Base-by-base conservation (phyloP, 805 yeast genomes). In the Maudiozyma saulgeensis region DNA sequence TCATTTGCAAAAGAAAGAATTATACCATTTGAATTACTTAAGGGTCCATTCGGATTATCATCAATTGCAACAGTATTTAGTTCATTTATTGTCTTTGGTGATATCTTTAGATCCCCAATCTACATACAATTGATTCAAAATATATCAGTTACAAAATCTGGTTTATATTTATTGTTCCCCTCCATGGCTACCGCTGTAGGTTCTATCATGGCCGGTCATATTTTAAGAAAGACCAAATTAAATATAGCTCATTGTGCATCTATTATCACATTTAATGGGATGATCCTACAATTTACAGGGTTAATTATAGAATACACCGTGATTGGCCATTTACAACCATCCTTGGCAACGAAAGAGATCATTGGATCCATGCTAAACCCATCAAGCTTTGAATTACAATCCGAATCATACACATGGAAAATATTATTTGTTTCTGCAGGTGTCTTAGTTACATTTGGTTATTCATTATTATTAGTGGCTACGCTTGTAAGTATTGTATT, bases 61-160 rank as follows among this genome's bases (percentile, higher is more conserved):
- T 80, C 69, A 1, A 42, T 63, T 70, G 73, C 56, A 65, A 82
- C 53, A 68, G 78, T 81, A 69, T 71, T 44, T 55, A 70, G 56
- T 40, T 68, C 61, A 55, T 69, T 63, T 59, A 59, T 72, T 3
- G 65, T 69, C n/a, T 72, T 77, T 55, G 69, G 81, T 32, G 71
- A 72, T 47, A 61, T 77, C 31, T 82, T 77, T 61, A 80, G 81
- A 62, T 69, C 76, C 16, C 89, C 87, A 1, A 69, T 82, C 26
- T 82, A 74, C 56, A 70, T 75, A 49, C 73, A 79, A 19, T 63
- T 84, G 1, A 80, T 80, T 2, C 68, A 76, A 56, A 71, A 72
- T 21, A 64, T 79, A 21, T 62, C 77, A 23, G 70, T 84, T 0
- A 75, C 81, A 1, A 69, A 72, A 50, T 76, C 78, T 44, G 88